Evolutionary conservation across 805 yeast species (phyloP).

Genomic region (Myxozyma lipomycoides): DNA sequence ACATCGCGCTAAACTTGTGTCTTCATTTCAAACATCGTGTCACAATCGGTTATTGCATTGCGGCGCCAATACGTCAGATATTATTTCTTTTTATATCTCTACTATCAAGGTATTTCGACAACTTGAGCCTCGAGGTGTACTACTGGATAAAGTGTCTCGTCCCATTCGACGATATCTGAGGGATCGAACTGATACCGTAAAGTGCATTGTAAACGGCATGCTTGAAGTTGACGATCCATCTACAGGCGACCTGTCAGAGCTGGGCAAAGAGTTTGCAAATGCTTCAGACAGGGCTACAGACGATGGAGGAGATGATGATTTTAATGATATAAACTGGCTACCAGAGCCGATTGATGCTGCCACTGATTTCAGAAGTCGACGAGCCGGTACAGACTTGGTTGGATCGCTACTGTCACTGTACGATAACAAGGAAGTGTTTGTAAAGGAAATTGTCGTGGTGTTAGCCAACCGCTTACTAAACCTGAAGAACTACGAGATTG

Average conservation of each 20-base stretch:
- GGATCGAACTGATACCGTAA: constrained; percentile 69
- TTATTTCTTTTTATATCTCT: constrained; percentile 63
- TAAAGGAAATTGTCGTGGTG: constrained; percentile 57
- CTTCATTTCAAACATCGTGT: constrained; percentile 47
- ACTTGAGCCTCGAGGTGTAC: constrained; percentile 83
- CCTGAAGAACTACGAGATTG: constrained; percentile 33
- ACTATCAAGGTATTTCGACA: constrained; percentile 67
- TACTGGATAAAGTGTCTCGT: constrained; percentile 70
- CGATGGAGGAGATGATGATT: constrained; percentile 38
- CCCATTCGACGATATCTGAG: constrained; percentile 71
- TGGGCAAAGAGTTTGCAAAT: constrained; percentile 39
- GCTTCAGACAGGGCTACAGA: constrained; percentile 10
- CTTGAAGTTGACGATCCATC: constrained; percentile 47
- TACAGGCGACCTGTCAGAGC: constrained; percentile 49
- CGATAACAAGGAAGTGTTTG: constrained; percentile 63
- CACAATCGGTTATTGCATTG: constrained; percentile 57
- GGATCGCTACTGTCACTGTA: constrained; percentile 68
- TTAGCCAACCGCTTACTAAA: constrained; percentile 57
- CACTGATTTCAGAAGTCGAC: constrained; percentile 55
- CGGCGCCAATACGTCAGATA: constrained; percentile 72
- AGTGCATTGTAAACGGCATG: constrained; percentile 66
- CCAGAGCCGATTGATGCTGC: constrained; percentile 90
- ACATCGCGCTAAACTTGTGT: constrained; percentile 53
- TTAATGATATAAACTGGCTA: constrained; percentile 56
- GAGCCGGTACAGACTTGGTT: constrained; percentile 52